Conservation (phyloP, 2,329 filamentous ascomycete genomes). For the Emericellopsis atlantica region DNA sequence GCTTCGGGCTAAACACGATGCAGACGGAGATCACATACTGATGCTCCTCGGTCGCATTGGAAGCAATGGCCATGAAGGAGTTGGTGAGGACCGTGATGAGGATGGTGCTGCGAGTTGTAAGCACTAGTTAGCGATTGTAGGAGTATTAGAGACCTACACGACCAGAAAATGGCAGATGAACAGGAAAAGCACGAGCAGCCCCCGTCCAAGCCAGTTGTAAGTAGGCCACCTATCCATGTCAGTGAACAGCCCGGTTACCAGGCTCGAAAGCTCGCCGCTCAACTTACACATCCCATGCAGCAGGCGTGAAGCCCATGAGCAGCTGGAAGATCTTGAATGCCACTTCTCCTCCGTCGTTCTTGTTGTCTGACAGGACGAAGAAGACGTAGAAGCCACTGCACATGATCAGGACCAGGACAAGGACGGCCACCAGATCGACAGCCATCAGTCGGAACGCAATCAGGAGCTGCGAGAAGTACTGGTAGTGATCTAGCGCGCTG, state of each 20-base stretch:
- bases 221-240: slow-evolving; percentile 40
- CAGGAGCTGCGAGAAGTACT: slow-evolving; percentile 88
- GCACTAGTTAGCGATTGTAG: not conserved
- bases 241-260: slow-evolving; percentile 2
- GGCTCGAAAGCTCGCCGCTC: not conserved
- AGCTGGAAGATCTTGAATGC: slow-evolving; percentile 89
- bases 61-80: slow-evolving; percentile 89
- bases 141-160: slow-evolving; percentile 37
- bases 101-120: slow-evolving; percentile 47
- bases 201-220: slow-evolving; percentile 69
- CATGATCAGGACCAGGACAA: slow-evolving; percentile 70
- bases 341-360: slow-evolving; percentile 56
- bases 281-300: slow-evolving; percentile 76
- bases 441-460: slow-evolving; percentile 94
- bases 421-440: slow-evolving; percentile 73
- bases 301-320: slow-evolving; percentile 89
- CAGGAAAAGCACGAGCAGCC: slow-evolving; percentile 67
- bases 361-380: slow-evolving; percentile 68
- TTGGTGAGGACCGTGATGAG: slow-evolving; percentile 93
- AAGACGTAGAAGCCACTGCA: slow-evolving; percentile 95
- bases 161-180: slow-evolving; percentile 94
- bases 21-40: slow-evolving; percentile 30
- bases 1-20: not conserved
- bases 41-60: slow-evolving; percentile 87
- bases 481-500: slow-evolving; percentile 86